Percentiles rank a stretch among this genome's conserved stretches.
Conservation (phyloP, 1,139 yeast species). For the Saccharomyces hybrid region DNA sequence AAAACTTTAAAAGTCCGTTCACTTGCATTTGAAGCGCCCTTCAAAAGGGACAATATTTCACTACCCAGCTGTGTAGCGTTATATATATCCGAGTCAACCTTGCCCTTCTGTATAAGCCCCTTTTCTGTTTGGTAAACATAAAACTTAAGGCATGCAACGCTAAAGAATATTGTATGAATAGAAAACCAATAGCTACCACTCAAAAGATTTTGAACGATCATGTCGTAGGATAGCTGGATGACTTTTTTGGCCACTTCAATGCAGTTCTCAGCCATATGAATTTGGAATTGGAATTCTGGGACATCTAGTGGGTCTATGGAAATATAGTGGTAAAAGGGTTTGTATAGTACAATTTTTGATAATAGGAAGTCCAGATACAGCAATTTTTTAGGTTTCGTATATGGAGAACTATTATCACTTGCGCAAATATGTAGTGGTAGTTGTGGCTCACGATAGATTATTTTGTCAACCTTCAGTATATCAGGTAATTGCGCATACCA, state of each 20-base stretch:
- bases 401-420: slow-evolving; percentile 37
- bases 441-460: slow-evolving; percentile 35
- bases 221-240: slow-evolving; percentile 66
- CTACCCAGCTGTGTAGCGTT: slow-evolving; percentile 66
- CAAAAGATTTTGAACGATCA: slow-evolving; percentile 60
- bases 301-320: slow-evolving; percentile 10
- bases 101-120: slow-evolving; percentile 48
- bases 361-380: slow-evolving; percentile 59
- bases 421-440: slow-evolving; percentile 5
- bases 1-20: slow-evolving; percentile 65
- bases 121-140: slow-evolving; percentile 40
- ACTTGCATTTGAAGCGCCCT: slow-evolving; percentile 64
- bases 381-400: slow-evolving; percentile 55
- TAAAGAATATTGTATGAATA: slow-evolving; percentile 76
- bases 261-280: slow-evolving; percentile 57
- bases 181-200: slow-evolving; percentile 89
- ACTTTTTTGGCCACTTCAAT: slow-evolving; percentile 74
- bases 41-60: slow-evolving; percentile 55
- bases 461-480: slow-evolving; percentile 39
- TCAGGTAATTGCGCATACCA: slow-evolving; percentile 68
- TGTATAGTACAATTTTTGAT: slow-evolving; percentile 60
- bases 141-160: slow-evolving; percentile 75
- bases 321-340: slow-evolving; percentile 61
- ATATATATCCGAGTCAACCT: slow-evolving; percentile 48
- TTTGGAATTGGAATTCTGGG: slow-evolving; percentile 40